Evolutionary conservation across 768 basidiomycete genomes (phyloP), one percentile per base, ranked within the genome.

Genomic region (Exidia glandulosa): DNA sequence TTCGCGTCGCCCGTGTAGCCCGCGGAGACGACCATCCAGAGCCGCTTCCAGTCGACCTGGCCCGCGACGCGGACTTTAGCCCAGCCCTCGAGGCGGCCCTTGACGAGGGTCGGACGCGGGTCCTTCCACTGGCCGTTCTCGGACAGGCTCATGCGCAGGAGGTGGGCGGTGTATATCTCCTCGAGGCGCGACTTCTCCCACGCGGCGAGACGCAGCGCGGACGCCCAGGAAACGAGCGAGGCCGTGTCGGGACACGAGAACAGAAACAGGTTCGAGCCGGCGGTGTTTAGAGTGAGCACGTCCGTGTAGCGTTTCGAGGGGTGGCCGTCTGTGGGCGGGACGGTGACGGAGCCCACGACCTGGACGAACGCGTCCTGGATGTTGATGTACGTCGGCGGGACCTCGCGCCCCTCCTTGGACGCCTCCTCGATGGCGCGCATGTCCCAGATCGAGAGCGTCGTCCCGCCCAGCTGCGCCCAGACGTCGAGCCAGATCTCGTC

Each of bases 141-240:
- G 59, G 75, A 77, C 52, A 88, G 70, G n/a, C 81, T 88, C 67
- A 87, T 90, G 57, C 91, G 81, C 63, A 97, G 81, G 48, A 97
- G 74, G 74, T 97, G 91, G 4, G 93, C 94, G 0, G 96, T 97
- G 70, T 98, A 98, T 61, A 99, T 93, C 75, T 99, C 95, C 72
- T 96, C 92, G 16, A 97, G 79, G 47, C 93, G 84, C 1, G 90
- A 87, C 68, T 94, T 93, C 73, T 99, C 96, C 93, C 94, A 99
- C 57, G 88, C 81, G 10, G 88, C 85, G 3, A 99, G 79, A 19
- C 96, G 86, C 36, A 98, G 77, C 3, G 93, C 92, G 27, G 91
- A 86, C 6, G 90, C 85, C 95, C 95, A 98, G n/a, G 87, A 84
- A 32, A 88, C 77, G 58, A 94, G 78, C 16, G 85, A 80, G 48